Evolutionary conservation across 1,139 yeast genomes (phyloP).

Genomic region (Sugiyamaella xylanicola): DNA sequence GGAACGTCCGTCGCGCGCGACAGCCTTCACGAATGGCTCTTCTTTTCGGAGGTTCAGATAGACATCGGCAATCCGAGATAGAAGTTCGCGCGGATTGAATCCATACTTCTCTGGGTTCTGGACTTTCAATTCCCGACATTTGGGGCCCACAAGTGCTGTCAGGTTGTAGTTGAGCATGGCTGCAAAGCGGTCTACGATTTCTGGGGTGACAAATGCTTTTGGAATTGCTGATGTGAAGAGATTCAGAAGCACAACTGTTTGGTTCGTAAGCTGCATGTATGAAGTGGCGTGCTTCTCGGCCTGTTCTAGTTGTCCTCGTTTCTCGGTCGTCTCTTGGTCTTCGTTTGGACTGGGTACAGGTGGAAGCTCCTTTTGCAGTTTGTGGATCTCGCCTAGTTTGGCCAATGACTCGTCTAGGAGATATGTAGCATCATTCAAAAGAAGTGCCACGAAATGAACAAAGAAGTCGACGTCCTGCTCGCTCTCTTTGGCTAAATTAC

Average conservation of each 20-base stretch:
- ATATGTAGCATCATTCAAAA: slow-evolving; percentile 92
- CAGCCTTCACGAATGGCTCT: slow-evolving; percentile 69
- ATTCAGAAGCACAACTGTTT: slow-evolving; percentile 76
- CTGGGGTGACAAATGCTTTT: slow-evolving; percentile 79
- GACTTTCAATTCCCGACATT: slow-evolving; percentile 85
- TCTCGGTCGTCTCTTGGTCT: slow-evolving; percentile 48
- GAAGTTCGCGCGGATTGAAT: slow-evolving; percentile 75
- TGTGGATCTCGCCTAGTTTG: slow-evolving; percentile 75
- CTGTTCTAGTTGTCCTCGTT: slow-evolving; percentile 54
- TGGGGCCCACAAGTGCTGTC: slow-evolving; percentile 90
- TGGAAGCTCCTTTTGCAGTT: slow-evolving; percentile 59
- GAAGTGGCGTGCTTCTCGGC: slow-evolving; percentile 81
- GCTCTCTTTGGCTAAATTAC: slow-evolving; percentile 70
- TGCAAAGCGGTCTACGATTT: slow-evolving; percentile 90
- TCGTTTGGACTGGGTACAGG: slow-evolving; percentile 22
- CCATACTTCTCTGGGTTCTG: slow-evolving; percentile 79
- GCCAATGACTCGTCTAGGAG: slow-evolving; percentile 87
- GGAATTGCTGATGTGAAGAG: slow-evolving; percentile 88
- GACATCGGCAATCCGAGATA: slow-evolving; percentile 70
- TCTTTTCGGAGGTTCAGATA: slow-evolving; percentile 71
- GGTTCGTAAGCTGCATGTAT: slow-evolving; percentile 79
- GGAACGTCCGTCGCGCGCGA: slow-evolving; percentile 89
- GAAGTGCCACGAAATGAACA: slow-evolving; percentile 87
- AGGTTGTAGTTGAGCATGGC: slow-evolving; percentile 94
- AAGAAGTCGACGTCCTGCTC: slow-evolving; percentile 70